Evolutionary conservation across 1,284 basidiomycete genomes (phyloP).

Genomic region (Naganishia sp.): DNA sequence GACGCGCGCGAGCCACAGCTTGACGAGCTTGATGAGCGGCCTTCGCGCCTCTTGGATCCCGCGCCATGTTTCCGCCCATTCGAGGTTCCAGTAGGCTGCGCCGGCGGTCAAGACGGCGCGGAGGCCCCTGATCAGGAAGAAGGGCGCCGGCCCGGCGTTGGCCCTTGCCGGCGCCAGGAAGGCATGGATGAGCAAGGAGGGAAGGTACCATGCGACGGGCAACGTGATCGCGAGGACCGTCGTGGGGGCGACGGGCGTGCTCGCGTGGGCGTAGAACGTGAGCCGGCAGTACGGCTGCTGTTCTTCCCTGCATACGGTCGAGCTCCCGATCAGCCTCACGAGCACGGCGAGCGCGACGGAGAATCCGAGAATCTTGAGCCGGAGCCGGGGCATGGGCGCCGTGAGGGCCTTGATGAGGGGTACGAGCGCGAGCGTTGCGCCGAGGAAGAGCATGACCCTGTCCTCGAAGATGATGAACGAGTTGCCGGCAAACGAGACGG

Average conservation of each 20-base stretch:
- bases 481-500: conserved; percentile 78
- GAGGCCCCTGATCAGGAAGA: conserved; percentile 63
- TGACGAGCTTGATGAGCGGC: conserved; percentile 57
- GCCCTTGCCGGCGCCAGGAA: conserved; percentile 70
- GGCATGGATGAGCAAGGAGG: conserved; percentile 64
- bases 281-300: conserved; percentile 82
- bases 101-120: conserved; percentile 63
- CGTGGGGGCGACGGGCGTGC: conserved; percentile 64
- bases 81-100: conserved; percentile 72
- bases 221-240: conserved; percentile 62
- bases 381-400: conserved; percentile 68
- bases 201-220: conserved; percentile 58
- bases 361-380: conserved; percentile 73
- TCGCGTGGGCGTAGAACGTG: conserved; percentile 78
- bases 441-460: conserved; percentile 71
- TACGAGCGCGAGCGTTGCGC: conserved; percentile 62
- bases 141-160: conserved; percentile 68
- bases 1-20: conserved; percentile 66
- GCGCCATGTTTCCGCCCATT: conserved; percentile 65
- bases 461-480: conserved; percentile 98
- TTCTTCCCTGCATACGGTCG: conserved; percentile 91
- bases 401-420: conserved; percentile 62
- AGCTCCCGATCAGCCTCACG: conserved; percentile 69
- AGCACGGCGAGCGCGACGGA: conserved; percentile 67
- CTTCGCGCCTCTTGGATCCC: conserved; percentile 45